These are phyloP conservation scores for Colletotrichum phormii DNA, from an alignment of 2,329 filamentous ascomycete genomes.

Conservation along the genomic window DNA sequence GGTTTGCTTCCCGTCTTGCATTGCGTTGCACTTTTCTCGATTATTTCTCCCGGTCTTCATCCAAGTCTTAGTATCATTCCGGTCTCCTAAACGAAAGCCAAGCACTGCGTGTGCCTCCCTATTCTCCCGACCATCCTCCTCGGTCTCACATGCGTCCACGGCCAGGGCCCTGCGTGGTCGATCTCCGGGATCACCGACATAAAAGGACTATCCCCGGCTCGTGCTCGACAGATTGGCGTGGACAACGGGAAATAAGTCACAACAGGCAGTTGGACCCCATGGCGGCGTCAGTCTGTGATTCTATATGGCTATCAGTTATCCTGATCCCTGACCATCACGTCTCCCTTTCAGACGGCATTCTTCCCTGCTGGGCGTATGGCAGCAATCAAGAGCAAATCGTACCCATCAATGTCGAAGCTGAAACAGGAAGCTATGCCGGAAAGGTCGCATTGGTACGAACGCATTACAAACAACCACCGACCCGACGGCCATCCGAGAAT, in stretches of 20 bases:
- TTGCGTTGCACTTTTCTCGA: background rate
- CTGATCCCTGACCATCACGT: background rate
- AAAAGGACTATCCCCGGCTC: constrained; percentile 5
- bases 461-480: constrained; percentile 11
- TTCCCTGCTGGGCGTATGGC: background rate
- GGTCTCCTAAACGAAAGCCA: background rate
- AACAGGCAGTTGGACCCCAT: background rate
- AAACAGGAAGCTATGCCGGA: constrained; percentile 32
- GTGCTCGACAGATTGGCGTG: constrained; percentile 20
- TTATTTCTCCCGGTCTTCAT: background rate
- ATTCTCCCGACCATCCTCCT: constrained; percentile 15
- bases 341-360: constrained; percentile 6
- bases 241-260: constrained; percentile 13
- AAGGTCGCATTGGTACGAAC: constrained; percentile 17
- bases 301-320: background rate
- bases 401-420: constrained; percentile 20
- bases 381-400: background rate
- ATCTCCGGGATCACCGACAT: constrained; percentile 25
- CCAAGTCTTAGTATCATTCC: background rate
- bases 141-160: background rate
- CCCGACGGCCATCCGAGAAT: background rate
- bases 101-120: constrained; percentile 21
- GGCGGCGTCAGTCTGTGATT: background rate
- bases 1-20: constrained; percentile 15
- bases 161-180: constrained; percentile 8